These are phyloP conservation scores for Tylopilus sp. DNA, from an alignment of 1,284 basidiomycete genomes.

Conservation along the genomic window DNA sequence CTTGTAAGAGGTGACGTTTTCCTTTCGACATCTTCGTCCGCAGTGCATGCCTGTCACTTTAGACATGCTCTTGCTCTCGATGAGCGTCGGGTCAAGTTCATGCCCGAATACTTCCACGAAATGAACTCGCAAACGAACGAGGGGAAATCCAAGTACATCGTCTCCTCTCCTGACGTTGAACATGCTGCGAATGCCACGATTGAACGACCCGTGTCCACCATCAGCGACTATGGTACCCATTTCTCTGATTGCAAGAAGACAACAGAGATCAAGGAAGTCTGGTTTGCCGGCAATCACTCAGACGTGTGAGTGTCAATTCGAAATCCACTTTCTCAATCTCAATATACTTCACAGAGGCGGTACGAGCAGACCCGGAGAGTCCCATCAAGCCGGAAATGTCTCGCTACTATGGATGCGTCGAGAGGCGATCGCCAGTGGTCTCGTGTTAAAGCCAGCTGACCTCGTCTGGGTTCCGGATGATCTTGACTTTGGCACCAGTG, in stretches of 20 bases:
- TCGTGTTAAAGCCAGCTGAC: conserved; percentile 21
- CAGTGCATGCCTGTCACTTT: conserved; percentile 36
- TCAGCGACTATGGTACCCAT: neutral
- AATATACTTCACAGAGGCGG: conserved; percentile 22
- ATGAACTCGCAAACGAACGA: conserved; percentile 20
- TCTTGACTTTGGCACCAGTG: conserved; percentile 18
- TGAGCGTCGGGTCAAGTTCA: conserved; percentile 42
- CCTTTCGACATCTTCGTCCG: conserved; percentile 24
- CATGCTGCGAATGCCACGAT: neutral
- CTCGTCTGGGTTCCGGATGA: conserved; percentile 30
- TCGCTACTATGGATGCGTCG: conserved; percentile 32
- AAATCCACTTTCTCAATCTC: neutral
- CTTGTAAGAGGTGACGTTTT: conserved; percentile 25
- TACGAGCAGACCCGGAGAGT: conserved; percentile 12
- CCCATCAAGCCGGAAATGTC: conserved; percentile 24
- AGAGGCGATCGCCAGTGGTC: conserved; percentile 24
- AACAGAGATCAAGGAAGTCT: conserved; percentile 32
- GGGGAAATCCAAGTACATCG: conserved; percentile 11
- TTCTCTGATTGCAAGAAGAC: neutral
- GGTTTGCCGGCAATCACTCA: conserved; percentile 36
- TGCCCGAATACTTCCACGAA: conserved; percentile 40
- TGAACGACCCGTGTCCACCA: neutral
- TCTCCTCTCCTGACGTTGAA: neutral
- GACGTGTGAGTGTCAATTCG: conserved; percentile 29
- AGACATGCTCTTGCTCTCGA: conserved; percentile 45